Percentiles rank a stretch among this genome's conserved stretches.
These are phyloP conservation scores for Daphne laureola DNA, from an alignment of 441 rosid genomes.

Conservation along the genomic window DNA sequence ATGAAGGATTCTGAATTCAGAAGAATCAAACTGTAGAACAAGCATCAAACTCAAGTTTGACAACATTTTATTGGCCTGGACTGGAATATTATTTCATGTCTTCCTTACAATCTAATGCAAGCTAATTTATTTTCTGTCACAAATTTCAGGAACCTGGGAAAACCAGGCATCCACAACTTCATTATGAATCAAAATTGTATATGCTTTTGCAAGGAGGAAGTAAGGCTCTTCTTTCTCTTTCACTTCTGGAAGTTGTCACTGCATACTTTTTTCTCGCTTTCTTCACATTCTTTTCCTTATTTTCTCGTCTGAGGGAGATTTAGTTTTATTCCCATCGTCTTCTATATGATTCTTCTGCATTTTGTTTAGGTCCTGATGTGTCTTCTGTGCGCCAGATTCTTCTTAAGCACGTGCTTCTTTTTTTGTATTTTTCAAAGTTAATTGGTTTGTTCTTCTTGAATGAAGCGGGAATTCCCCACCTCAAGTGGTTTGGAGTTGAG, in stretches of 20 bases:
- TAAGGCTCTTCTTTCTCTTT: constrained; percentile 27
- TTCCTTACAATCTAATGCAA: background rate
- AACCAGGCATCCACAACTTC: constrained; percentile 96
- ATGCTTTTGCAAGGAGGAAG: constrained; percentile 99
- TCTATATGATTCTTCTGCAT: no score
- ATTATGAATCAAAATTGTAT: constrained; percentile 91
- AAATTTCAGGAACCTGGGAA: constrained; percentile 78
- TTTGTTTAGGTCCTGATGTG: background rate
- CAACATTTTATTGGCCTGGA: no score
- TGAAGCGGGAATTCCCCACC: constrained; percentile 93
- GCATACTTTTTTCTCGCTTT: no score
- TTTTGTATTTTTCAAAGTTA: constrained; percentile 7
- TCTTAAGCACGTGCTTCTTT: background rate
- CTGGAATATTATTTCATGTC: no score
- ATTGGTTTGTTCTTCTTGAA: constrained; percentile 16
- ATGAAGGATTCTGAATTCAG: no score
- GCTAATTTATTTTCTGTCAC: background rate
- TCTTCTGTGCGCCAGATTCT: background rate
- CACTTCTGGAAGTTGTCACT: background rate
- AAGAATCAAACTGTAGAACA: no score
- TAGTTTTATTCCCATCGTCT: no score
- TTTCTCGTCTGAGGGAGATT: no score
- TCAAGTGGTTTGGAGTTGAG: constrained; percentile 96
- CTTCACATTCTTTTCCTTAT: background rate
- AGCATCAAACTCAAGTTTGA: no score